Evolutionary conservation across 164 flowering plant genomes (phyloP), one percentile per base, ranked within the genome.

Genomic region (Nelumbo lutea): DNA sequence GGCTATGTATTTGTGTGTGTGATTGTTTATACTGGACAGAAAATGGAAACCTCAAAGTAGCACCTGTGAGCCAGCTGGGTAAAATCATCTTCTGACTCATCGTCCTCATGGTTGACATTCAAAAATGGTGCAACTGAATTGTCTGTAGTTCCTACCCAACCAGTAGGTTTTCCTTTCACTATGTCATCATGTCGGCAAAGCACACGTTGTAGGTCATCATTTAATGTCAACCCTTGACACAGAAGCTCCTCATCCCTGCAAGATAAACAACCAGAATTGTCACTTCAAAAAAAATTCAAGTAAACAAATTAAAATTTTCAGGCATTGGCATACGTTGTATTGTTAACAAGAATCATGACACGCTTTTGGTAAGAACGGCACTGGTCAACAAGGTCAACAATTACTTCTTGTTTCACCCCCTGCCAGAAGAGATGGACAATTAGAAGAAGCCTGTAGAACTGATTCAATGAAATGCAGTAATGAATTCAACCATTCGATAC

Each of bases 361-460:
- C 95, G 98, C 69, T 77, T 85, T 77, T 94, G 96, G 79, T 91
- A 94, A 64, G 87, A 80, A 53, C 80, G 87, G 71, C 98, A 94
- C 73, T 94, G 98, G 6, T 94, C 98, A 70, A 87, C 96, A 71
- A 94, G 90, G 79, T 94, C 98, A 78, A 90, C 88, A 65, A 94
- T 87, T 63, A 94, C 68, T 72, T 94, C 98, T 68, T 94, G 78
- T 77, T 91, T 88, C 62, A 90, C 70, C 67, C 85, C 90, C 98
- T 94, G 83, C 73, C 72, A 78, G 27, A 60, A 11, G 42, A 70
- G 39, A 76, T 65, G 1, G 50, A 73, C 42, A 69, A 66, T 13
- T 15, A 76, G 64, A 57, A 74, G 59, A 71, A 60, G 38, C 3
- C 59, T 15, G 44, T 47, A 15, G 9, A 47, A 68, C 6, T 42